Percentiles rank a stretch among this genome's conserved stretches.
Conservation (phyloP, 2,329 filamentous ascomycete species). For the Penicillium hesseltinei region DNA sequence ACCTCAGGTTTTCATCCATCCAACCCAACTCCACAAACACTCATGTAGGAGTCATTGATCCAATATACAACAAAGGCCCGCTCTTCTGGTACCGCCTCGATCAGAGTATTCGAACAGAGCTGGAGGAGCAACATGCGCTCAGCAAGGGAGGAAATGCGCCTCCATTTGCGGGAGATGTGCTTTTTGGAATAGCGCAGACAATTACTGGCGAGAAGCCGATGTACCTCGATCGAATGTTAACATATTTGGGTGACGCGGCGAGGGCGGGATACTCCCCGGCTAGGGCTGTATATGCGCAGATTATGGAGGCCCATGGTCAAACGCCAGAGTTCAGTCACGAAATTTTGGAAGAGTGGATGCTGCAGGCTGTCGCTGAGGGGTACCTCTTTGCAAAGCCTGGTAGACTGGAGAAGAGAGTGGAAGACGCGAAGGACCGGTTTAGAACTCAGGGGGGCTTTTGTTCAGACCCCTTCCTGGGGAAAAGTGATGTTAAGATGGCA, state of each 20-base stretch:
- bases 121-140: constrained; percentile 24
- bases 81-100: constrained; percentile 31
- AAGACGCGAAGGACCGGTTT: constrained; percentile 20
- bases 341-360: constrained; percentile 21
- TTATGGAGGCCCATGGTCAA: constrained; percentile 24
- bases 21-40: constrained; percentile 11
- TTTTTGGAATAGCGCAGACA: constrained; percentile 28
- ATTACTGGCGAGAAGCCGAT: constrained; percentile 24
- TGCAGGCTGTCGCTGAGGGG: constrained; percentile 27
- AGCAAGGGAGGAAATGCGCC: constrained; percentile 12
- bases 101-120: constrained; percentile 21
- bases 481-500: constrained; percentile 15
- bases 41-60: constrained; percentile 24
- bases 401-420: constrained; percentile 8
- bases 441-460: constrained; percentile 24
- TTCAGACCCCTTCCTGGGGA: constrained; percentile 24
- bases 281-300: constrained; percentile 27
- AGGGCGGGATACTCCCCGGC: constrained; percentile 24
- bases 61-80: constrained; percentile 29
- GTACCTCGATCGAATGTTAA: constrained; percentile 24
- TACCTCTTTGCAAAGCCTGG: constrained; percentile 20
- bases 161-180: constrained; percentile 22
- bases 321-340: constrained; percentile 16
- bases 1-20: constrained; percentile 21
- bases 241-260: constrained; percentile 24